Percentiles rank a stretch among this genome's conserved stretches.
phyloP scores from a whole-genome alignment of 163 green algal genomes.

The Prototheca cutis region DNA sequence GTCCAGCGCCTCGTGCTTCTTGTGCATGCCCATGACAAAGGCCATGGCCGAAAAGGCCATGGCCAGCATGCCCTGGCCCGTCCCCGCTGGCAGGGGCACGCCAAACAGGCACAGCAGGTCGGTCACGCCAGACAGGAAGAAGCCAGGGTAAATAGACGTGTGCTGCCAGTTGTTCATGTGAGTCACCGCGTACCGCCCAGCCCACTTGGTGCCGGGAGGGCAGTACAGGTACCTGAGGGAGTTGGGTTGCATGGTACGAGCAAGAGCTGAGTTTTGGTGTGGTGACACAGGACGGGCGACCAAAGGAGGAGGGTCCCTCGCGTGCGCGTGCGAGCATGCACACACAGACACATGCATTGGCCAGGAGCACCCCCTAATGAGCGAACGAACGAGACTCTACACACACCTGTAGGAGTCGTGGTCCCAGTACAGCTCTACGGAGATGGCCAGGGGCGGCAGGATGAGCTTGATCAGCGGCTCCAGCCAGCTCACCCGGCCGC shows the following conservation, averaged over 20 bases:
- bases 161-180: slow-evolving; percentile 50
- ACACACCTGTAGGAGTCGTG: slow-evolving; percentile 21
- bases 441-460: slow-evolving; percentile 17
- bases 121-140: slow-evolving; percentile 30
- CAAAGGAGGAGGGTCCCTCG: too few relatives aligned
- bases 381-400: too few relatives aligned
- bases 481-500: slow-evolving; percentile 1
- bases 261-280: too few relatives aligned
- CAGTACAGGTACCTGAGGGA: slow-evolving; percentile 30
- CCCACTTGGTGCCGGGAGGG: slow-evolving; percentile 16
- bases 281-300: too few relatives aligned
- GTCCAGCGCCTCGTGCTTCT: slow-evolving; percentile 36
- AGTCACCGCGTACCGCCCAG: slow-evolving; percentile 24
- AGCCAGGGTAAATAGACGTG: slow-evolving; percentile 29
- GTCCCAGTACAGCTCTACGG: slow-evolving; percentile 36
- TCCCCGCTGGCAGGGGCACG: slow-evolving; percentile 21
- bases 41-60: slow-evolving; percentile 22
- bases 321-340: too few relatives aligned
- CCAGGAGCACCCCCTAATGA: too few relatives aligned
- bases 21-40: slow-evolving; percentile 38
- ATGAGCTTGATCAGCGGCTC: slow-evolving; percentile 32
- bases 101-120: slow-evolving; percentile 21
- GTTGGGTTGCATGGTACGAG: too few relatives aligned
- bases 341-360: too few relatives aligned
- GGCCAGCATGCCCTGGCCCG: slow-evolving; percentile 13